Percentiles rank a stretch among this genome's conserved stretches.
These are phyloP conservation scores for Pseudogymnoascus sp. DNA, from an alignment of 2,329 filamentous ascomycete species.

Conservation along the genomic window DNA sequence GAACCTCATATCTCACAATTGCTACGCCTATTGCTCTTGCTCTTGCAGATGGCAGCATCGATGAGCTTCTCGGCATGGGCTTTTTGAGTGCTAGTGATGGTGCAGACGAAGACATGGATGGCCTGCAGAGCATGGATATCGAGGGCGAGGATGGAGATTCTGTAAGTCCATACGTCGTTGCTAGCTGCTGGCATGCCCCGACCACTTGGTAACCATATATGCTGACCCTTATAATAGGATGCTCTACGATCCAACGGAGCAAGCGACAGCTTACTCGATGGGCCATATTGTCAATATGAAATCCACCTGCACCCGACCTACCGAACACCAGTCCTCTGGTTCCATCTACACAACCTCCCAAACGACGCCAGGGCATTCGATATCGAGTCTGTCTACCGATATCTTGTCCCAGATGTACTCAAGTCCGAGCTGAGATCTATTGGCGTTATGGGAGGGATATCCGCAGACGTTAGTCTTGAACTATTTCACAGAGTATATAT, in stretches of 20 bases:
- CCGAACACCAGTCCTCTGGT: constrained; percentile 67
- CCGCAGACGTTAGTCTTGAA: constrained; percentile 58
- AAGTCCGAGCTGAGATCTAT: constrained; percentile 51
- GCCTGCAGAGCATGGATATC: constrained; percentile 16
- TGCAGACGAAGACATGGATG: constrained; percentile 16
- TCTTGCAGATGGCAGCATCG: constrained; percentile 23
- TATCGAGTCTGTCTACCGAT: constrained; percentile 62
- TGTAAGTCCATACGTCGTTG: constrained; percentile 15
- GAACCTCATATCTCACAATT: constrained; percentile 25
- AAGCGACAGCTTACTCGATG: background rate
- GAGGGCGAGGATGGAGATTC: constrained; percentile 24
- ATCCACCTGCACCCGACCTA: constrained; percentile 70
- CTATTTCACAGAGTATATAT: background rate
- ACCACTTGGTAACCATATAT: constrained; percentile 17
- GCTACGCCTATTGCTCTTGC: constrained; percentile 23
- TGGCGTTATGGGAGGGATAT: constrained; percentile 65
- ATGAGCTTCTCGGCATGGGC: constrained; percentile 21
- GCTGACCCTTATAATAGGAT: background rate
- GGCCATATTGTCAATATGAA: constrained; percentile 50
- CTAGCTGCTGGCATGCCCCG: constrained; percentile 11
- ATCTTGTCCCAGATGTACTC: constrained; percentile 60
- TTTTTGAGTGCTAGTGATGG: constrained; percentile 15
- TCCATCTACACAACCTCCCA: constrained; percentile 54
- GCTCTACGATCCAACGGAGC: background rate
- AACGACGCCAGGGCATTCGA: constrained; percentile 48